Evolutionary conservation across 139 green algal species (phyloP).

Genomic region (Chlorokybus atmophyticus): DNA sequence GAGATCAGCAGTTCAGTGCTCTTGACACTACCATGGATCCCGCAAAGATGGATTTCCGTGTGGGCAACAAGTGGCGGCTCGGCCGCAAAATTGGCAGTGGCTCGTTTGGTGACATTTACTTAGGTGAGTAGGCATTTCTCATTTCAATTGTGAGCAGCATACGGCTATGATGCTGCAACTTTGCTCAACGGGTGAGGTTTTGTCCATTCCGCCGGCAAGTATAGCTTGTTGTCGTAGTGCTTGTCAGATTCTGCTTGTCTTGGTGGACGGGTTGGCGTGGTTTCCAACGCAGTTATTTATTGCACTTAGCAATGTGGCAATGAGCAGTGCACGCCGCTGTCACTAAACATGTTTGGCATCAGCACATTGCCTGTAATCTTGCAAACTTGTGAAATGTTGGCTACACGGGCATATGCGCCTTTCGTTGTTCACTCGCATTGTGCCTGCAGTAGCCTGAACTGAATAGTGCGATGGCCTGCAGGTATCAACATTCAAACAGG

Average conservation of each 20-base stretch:
- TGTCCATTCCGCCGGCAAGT: background rate
- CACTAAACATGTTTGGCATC: too few species aligned
- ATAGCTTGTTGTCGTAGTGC: slow-evolving; percentile 6
- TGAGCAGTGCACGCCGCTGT: too few species aligned
- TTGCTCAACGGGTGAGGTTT: background rate
- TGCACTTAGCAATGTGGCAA: too few species aligned
- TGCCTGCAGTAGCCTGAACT: background rate
- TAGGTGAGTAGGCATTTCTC: slow-evolving; percentile 24
- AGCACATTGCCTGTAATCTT: too few species aligned
- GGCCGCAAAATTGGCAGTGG: slow-evolving; percentile 43
- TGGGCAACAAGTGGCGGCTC: slow-evolving; percentile 43
- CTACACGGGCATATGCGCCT: background rate
- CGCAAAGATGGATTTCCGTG: slow-evolving; percentile 33
- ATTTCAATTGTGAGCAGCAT: background rate
- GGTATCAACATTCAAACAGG: slow-evolving; percentile 91
- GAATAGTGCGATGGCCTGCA: too few species aligned
- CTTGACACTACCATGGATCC: too few species aligned
- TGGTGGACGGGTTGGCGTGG: too few species aligned
- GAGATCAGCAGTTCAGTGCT: too few species aligned
- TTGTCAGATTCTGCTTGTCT: background rate
- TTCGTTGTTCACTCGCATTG: background rate
- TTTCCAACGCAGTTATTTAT: too few species aligned
- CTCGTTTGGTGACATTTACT: slow-evolving; percentile 45
- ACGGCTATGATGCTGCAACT: background rate
- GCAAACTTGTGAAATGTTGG: too few species aligned